Evolutionary conservation across 1,284 basidiomycete species (phyloP).

Genomic region (Golubevia sp.): DNA sequence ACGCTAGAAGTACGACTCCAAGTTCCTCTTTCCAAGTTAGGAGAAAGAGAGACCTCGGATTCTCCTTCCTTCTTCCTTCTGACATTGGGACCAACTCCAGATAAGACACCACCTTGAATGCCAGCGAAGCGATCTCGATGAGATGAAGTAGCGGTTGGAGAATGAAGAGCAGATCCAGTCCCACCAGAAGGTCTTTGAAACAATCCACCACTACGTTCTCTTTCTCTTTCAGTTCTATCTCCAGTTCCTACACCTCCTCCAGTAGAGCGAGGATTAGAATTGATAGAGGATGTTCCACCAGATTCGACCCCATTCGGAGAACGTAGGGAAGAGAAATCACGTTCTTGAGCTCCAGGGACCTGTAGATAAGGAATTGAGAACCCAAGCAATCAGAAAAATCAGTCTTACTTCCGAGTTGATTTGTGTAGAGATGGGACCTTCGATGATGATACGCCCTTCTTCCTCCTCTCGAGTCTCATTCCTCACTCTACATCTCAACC

Average conservation of each 20-base stretch:
- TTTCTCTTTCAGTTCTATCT: constrained; percentile 28
- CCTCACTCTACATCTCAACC: neutral
- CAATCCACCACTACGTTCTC: constrained; percentile 2
- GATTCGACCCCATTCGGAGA: constrained; percentile 17
- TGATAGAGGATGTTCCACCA: constrained; percentile 23
- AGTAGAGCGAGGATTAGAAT: constrained; percentile 13
- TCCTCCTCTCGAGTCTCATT: neutral
- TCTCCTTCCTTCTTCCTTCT: constrained; percentile 43
- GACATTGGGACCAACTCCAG: constrained; percentile 33
- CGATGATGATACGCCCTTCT: neutral
- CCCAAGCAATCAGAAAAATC: no score
- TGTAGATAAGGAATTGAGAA: neutral
- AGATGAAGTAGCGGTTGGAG: constrained; percentile 13
- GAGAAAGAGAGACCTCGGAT: constrained; percentile 20
- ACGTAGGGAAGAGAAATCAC: neutral
- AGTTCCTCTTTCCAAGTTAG: constrained; percentile 1
- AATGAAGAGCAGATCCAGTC: constrained; percentile 21
- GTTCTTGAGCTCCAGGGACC: neutral
- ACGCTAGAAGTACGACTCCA: neutral
- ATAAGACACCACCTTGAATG: constrained; percentile 44
- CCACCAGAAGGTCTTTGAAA: constrained; percentile 37
- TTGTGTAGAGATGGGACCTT: neutral
- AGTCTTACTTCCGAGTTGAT: no score
- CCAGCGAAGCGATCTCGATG: constrained; percentile 39
- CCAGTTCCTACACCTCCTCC: constrained; percentile 18